These are phyloP conservation scores for Capsicum pubescens DNA, from an alignment of 257 asterid species.

Conservation along the genomic window DNA sequence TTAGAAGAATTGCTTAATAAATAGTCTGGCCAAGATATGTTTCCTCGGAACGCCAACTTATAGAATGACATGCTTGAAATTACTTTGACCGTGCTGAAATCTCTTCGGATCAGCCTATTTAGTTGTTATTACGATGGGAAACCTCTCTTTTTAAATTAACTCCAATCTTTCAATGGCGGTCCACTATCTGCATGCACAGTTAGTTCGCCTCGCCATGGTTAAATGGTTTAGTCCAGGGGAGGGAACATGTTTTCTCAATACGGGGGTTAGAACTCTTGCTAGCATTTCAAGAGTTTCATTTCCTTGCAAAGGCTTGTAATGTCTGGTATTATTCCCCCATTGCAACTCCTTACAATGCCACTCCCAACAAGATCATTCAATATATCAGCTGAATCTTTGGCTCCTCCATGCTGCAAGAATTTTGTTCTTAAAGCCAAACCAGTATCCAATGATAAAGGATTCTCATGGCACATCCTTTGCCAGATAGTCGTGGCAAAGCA, in stretches of 20 bases:
- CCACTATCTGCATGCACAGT: neutral
- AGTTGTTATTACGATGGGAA: neutral
- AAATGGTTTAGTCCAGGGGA: neutral
- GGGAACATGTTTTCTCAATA: neutral
- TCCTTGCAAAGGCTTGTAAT: conserved; percentile 67
- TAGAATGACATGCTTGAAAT: neutral
- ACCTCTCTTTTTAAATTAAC: neutral
- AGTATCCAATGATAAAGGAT: conserved; percentile 74
- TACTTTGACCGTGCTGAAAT: neutral
- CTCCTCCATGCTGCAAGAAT: conserved; percentile 91
- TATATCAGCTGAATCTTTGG: conserved; percentile 78
- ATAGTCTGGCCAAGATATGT: neutral
- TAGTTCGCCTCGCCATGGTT: conserved; percentile 1
- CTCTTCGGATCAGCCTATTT: conserved; percentile 3
- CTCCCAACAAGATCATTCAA: conserved; percentile 74
- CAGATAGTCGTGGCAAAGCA: conserved; percentile 88
- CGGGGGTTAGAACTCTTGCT: neutral
- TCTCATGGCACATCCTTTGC: conserved; percentile 71
- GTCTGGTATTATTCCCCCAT: conserved; percentile 79
- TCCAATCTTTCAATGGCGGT: conserved; percentile 11
- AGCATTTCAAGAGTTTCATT: conserved; percentile 50
- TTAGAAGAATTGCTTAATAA: conserved; percentile 19
- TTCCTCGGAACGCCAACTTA: neutral
- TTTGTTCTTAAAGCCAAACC: conserved; percentile 80
- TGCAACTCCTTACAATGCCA: conserved; percentile 43